Conservation (phyloP, 164 flowering plant species). For the Protea cynaroides region DNA sequence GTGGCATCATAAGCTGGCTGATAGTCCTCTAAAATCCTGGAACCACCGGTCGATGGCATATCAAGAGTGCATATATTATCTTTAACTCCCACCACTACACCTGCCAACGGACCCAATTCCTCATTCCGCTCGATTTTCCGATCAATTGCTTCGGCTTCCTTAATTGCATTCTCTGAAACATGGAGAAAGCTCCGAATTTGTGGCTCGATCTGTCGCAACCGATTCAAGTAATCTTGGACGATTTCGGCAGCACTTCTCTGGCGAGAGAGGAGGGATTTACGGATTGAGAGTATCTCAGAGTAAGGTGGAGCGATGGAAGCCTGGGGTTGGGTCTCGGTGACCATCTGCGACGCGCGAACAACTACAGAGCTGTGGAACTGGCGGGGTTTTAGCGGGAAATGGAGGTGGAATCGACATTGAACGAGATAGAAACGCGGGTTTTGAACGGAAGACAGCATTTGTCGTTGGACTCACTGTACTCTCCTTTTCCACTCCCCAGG, state of each 20-base stretch:
- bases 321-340: conserved; percentile 18
- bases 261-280: conserved; percentile 34
- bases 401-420: conserved; percentile 20
- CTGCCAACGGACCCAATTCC: conserved; percentile 63
- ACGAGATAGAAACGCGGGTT: conserved; percentile 30
- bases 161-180: conserved; percentile 39
- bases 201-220: conserved; percentile 61
- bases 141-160: conserved; percentile 57
- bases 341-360: conserved; percentile 9
- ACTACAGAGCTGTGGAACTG: conserved; percentile 13
- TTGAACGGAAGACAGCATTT: conserved; percentile 34
- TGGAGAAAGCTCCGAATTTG: conserved; percentile 65
- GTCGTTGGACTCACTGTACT: too few relatives aligned
- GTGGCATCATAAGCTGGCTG: conserved; percentile 84
- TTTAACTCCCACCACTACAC: conserved; percentile 75
- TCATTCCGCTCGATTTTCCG: conserved; percentile 42
- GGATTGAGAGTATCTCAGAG: conserved; percentile 37
- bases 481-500: too few relatives aligned
- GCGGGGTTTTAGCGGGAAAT: conserved; percentile 11
- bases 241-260: conserved; percentile 39
- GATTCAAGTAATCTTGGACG: conserved; percentile 44
- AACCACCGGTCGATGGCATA: conserved; percentile 89
- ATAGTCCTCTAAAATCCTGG: conserved; percentile 60
- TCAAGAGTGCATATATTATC: conserved; percentile 78
- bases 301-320: conserved; percentile 19